Percentiles rank a stretch among this genome's conserved stretches.
phyloP scores from a whole-genome alignment of 78 protist genomes.

The Cavenderia fasciculata region DNA sequence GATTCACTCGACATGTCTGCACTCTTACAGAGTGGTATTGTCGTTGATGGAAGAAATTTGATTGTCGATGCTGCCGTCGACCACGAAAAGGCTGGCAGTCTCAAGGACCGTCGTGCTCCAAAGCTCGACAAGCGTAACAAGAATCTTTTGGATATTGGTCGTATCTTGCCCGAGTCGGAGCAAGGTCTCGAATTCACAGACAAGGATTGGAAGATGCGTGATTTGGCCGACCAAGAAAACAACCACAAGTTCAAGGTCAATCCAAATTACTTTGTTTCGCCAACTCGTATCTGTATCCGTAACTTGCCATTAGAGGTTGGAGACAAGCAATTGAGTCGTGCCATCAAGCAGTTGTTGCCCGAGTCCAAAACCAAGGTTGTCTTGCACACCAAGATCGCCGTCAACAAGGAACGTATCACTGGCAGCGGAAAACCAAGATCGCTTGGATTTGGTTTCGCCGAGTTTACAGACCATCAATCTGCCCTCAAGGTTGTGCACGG shows the following conservation, averaged over 20 bases:
- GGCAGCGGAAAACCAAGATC: constrained; percentile 44
- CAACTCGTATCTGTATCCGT: constrained; percentile 50
- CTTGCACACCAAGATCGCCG: constrained; percentile 13
- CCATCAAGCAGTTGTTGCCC: not conserved
- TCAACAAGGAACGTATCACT: constrained; percentile 29
- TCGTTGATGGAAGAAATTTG: constrained; percentile 43
- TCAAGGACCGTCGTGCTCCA: constrained; percentile 31
- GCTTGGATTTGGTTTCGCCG: constrained; percentile 53
- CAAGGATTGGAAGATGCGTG: constrained; percentile 55
- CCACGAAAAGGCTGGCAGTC: constrained; percentile 36
- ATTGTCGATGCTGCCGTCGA: constrained; percentile 48
- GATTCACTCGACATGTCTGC: not conserved
- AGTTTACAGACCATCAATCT: constrained; percentile 27
- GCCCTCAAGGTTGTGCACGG: constrained; percentile 22
- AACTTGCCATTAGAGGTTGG: constrained; percentile 26
- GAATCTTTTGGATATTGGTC: constrained; percentile 23
- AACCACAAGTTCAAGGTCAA: constrained; percentile 48
- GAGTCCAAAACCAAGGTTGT: not conserved
- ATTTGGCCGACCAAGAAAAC: constrained; percentile 45
- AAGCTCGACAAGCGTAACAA: constrained; percentile 44
- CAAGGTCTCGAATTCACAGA: constrained; percentile 48
- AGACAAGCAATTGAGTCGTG: not conserved
- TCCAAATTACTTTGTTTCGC: constrained; percentile 71
- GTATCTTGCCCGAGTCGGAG: constrained; percentile 15
- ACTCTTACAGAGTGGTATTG: constrained; percentile 59